These are phyloP conservation scores for Paramecium sexaurelia DNA, from an alignment of 73 alveolate species.

Conservation along the genomic window DNA sequence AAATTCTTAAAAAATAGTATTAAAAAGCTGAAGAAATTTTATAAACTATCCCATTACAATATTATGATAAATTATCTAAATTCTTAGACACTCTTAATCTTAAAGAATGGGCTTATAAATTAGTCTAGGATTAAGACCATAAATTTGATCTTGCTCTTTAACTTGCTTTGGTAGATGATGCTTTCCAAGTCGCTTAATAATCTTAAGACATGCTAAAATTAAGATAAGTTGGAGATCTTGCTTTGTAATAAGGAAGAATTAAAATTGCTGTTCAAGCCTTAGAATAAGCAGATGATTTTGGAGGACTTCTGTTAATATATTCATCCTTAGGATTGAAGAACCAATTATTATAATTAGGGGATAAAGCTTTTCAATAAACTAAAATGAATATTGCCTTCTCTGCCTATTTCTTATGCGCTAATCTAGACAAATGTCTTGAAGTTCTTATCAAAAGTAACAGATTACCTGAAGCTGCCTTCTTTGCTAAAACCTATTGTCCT, in stretches of 20 bases:
- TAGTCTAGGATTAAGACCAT: conserved; percentile 90
- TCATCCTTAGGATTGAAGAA: conserved; percentile 80
- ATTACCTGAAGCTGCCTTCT: conserved; percentile 95
- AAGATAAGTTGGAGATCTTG: conserved; percentile 95
- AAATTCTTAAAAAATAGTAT: conserved; percentile 63
- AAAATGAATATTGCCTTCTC: conserved; percentile 93
- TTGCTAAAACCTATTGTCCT: conserved; percentile 95
- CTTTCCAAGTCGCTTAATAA: conserved; percentile 85
- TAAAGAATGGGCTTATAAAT: conserved; percentile 88
- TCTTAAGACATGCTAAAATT: conserved; percentile 79
- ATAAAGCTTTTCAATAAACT: conserved; percentile 74
- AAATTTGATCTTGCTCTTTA: conserved; percentile 89
- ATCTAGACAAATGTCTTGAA: conserved; percentile 80
- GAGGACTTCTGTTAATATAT: conserved; percentile 84
- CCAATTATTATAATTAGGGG: conserved; percentile 78
- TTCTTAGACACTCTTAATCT: conserved; percentile 84
- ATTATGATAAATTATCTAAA: conserved; percentile 79
- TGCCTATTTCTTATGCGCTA: conserved; percentile 77
- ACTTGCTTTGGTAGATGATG: conserved; percentile 85
- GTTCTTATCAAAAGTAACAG: conserved; percentile 82
- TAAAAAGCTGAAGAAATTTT: conserved; percentile 73
- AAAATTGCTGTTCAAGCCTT: conserved; percentile 89
- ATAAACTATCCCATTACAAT: conserved; percentile 75
- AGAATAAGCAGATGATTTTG: conserved; percentile 83
- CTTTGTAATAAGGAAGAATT: conserved; percentile 87